phyloP scores from a whole-genome alignment of 305 asterid genomes.

The Plantago lanceolata region DNA sequence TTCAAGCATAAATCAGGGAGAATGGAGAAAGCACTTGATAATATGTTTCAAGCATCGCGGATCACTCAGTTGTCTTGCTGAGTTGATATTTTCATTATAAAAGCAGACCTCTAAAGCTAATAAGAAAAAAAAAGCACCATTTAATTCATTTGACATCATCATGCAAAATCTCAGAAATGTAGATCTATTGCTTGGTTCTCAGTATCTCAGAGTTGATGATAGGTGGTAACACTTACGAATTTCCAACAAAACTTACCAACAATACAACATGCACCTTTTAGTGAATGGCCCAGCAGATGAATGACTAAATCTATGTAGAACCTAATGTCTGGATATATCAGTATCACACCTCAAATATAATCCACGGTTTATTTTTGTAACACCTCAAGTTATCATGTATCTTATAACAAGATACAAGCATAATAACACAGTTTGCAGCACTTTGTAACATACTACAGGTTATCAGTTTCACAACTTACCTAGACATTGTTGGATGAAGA shows the following conservation, averaged over 20 bases:
- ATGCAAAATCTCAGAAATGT: neutral
- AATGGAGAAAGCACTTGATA: too few species aligned
- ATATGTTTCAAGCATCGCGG: too few species aligned
- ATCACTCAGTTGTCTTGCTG: neutral
- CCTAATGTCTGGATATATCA: neutral
- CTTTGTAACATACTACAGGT: conserved; percentile 1
- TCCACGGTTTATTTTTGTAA: conserved; percentile 1
- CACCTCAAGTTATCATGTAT: neutral
- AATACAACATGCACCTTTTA: too few species aligned
- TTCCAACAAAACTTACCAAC: too few species aligned
- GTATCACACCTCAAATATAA: neutral
- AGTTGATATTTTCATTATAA: neutral
- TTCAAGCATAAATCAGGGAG: too few species aligned
- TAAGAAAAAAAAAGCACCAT: neutral
- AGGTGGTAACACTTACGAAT: too few species aligned
- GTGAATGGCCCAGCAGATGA: too few species aligned
- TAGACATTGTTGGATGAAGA: conserved; percentile 77
- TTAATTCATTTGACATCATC: neutral
- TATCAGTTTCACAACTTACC: conserved; percentile 42
- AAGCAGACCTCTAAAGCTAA: neutral
- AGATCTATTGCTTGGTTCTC: neutral
- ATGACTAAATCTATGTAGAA: too few species aligned
- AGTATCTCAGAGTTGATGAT: neutral
- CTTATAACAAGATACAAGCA: conserved; percentile 6
- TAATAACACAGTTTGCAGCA: conserved; percentile 1